These are phyloP conservation scores for Starmerella geochares DNA, from an alignment of 805 yeast species.

Conservation along the genomic window DNA sequence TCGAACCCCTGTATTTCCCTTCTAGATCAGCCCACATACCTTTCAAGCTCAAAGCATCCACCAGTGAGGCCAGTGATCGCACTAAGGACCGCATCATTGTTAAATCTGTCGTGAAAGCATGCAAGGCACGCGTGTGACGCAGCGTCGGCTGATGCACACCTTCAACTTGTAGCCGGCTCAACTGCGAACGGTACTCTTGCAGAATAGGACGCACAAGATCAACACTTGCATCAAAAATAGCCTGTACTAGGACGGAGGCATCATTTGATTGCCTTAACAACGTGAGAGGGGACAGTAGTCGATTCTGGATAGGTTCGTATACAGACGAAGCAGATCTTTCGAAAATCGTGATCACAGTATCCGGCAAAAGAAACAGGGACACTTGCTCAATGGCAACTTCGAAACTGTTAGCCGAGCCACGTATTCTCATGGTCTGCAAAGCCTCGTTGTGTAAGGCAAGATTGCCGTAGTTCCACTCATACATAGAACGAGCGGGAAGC, in stretches of 20 bases:
- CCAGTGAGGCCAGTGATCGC: slow-evolving; percentile 40
- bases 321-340: slow-evolving; percentile 48
- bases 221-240: slow-evolving; percentile 45
- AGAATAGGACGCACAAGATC: slow-evolving; percentile 46
- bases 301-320: slow-evolving; percentile 42
- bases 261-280: slow-evolving; percentile 43
- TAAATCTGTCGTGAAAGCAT: slow-evolving; percentile 45
- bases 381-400: slow-evolving; percentile 48
- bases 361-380: slow-evolving; percentile 39
- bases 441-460: slow-evolving; percentile 15
- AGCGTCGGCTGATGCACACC: slow-evolving; percentile 43
- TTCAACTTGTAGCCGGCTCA: slow-evolving; percentile 44
- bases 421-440: slow-evolving; percentile 16
- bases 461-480: slow-evolving; percentile 25
- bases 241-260: slow-evolving; percentile 44
- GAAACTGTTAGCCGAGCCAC: slow-evolving; percentile 26
- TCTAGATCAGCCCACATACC: neutral
- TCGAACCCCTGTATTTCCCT: neutral
- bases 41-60: slow-evolving; percentile 34
- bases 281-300: slow-evolving; percentile 40
- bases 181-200: slow-evolving; percentile 41
- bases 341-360: slow-evolving; percentile 46
- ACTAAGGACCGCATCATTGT: slow-evolving; percentile 40
- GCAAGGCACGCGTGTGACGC: slow-evolving; percentile 43
- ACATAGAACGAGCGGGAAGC: slow-evolving; percentile 20